Base-by-base conservation (phyloP, 1,284 basidiomycete species). In the Leucoagaricus sp. region DNA sequence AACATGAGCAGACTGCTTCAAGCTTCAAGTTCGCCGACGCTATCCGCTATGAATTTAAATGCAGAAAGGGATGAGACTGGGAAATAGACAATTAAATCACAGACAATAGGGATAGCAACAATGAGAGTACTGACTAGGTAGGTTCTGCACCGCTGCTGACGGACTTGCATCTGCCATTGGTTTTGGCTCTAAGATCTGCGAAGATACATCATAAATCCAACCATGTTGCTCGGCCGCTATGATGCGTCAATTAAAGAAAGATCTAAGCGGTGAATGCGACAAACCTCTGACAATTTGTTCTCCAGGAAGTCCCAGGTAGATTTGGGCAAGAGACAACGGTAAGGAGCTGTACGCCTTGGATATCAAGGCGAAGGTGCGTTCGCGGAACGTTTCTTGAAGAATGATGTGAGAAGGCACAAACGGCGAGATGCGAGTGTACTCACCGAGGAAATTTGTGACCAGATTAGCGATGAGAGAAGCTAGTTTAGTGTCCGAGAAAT, bases 261-360 rank as follows among this genome's bases (percentile, higher is more conserved):
- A 28, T 17, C n/a, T 2, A 34, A 36, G 4, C 23, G 23, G 38
- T 42, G 23, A 29, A 26, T 26, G 36, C 12, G 40, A 15, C 13
- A 63, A 72, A 86, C 85, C 75, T 53, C 69, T 54, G 17, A 85
- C 63, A 1, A 85, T 69, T 53, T 80, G 72, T 25, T 85, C 80
- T 1, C 69, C 60, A 1, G 74, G 62, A 42, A 84, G 66, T 19
- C 83, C 82, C 23, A 89, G 73, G 64, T 88, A 89, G 23, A 61
- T 67, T 61, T 82, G 76, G 4, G 81, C 83, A 4, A 85, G 71
- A 2, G 75, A 56, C 5, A 84, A 56, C 12, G 82, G 77, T 28
- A 90, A 69, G 2, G 84, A 82, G 0, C 80, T 78, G 69, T 87
- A 89, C n/a, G 84, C 84, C 64, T 75, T 79, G 10, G 81, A 77